Evolutionary conservation across 2,329 filamentous ascomycete genomes (phyloP), one percentile per base, ranked within the genome.

Genomic region (Hymenoscyphus fraxineus): DNA sequence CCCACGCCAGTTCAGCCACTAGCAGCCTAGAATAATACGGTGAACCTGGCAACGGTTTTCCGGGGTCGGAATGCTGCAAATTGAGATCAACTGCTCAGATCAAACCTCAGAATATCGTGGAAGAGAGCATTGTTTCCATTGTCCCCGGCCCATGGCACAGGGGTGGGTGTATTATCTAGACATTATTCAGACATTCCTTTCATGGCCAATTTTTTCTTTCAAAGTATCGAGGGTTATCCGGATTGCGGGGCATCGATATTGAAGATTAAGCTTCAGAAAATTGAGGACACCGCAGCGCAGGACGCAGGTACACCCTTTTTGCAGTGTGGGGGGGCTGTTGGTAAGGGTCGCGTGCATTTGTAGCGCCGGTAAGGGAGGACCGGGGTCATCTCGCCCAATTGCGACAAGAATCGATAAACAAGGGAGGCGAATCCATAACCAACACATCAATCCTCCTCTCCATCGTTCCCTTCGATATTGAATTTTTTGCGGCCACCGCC

Each of bases 401-500:
- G 16, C 27, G 31, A 40, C 60, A 63, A 56, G 63, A 55, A 59
- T 63, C 55, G 51, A 64, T 58, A 60, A 60, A 40, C 55, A 65
- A 60, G 61, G 63, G 51, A 32, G 58, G 41, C 60, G 61, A 61
- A 60, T 55, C 63, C 67, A 69, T 66, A 68, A 51, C 67, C 61
- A 58, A 63, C 19, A 56, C 55, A 65, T 73, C 66, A 74, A 60
- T 86, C 85, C 70, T 77, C 78, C 68, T 86, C 87, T 72, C 84
- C 87, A 72, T 85, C 83, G 66, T 91, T 85, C 82, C 80, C 83
- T 78, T 82, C 90, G 80, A 96, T 88, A 80, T 88, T 93, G 81
- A 98, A 93, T 82, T 92, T 96, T 79, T 89, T 93, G 74, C 93
- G 87, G 72, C 90, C 91, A 75, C 85, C 85, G 73, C 90, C 91